phyloP scores from a whole-genome alignment of 179 eudicot genomes.

The Beta macrorhiza region DNA sequence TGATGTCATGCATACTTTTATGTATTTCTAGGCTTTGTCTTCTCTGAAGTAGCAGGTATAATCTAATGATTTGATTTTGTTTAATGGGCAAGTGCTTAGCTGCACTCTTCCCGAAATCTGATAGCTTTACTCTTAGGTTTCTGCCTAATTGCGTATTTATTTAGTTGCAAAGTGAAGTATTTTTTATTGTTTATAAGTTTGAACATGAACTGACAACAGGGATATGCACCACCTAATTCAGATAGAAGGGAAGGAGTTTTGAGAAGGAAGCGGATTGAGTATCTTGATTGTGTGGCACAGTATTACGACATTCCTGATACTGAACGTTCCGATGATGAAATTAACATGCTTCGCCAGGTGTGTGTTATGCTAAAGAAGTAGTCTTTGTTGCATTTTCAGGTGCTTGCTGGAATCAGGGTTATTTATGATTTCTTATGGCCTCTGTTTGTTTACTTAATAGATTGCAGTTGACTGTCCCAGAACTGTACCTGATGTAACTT shows the following conservation, averaged over 20 bases:
- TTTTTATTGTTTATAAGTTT: slow-evolving; percentile 38
- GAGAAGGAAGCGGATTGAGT: slow-evolving; percentile 90
- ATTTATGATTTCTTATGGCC: not conserved
- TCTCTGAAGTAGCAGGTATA: not conserved
- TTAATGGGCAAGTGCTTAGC: not conserved
- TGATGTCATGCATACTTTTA: not conserved
- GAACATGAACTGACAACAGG: slow-evolving; percentile 87
- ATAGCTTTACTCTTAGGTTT: not conserved
- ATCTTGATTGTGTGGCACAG: slow-evolving; percentile 83
- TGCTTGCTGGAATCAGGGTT: not conserved
- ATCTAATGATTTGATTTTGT: not conserved
- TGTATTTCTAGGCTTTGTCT: not conserved
- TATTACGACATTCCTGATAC: slow-evolving; percentile 83
- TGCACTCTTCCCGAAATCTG: not conserved
- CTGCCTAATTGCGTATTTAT: not conserved
- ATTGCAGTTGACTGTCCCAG: slow-evolving; percentile 95
- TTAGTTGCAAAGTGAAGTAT: slow-evolving; percentile 14
- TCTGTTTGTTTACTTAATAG: slow-evolving; percentile 36
- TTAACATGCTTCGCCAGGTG: slow-evolving; percentile 99
- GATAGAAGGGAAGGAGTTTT: slow-evolving; percentile 98
- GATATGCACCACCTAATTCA: slow-evolving; percentile 99
- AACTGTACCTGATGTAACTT: slow-evolving; percentile 91
- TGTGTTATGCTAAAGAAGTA: slow-evolving; percentile 10
- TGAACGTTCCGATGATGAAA: slow-evolving; percentile 96
- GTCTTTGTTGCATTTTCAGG: slow-evolving; percentile 9